Evolutionary conservation across 768 basidiomycete genomes (phyloP), one percentile per base, ranked within the genome.

Genomic region (Russula brevipes): DNA sequence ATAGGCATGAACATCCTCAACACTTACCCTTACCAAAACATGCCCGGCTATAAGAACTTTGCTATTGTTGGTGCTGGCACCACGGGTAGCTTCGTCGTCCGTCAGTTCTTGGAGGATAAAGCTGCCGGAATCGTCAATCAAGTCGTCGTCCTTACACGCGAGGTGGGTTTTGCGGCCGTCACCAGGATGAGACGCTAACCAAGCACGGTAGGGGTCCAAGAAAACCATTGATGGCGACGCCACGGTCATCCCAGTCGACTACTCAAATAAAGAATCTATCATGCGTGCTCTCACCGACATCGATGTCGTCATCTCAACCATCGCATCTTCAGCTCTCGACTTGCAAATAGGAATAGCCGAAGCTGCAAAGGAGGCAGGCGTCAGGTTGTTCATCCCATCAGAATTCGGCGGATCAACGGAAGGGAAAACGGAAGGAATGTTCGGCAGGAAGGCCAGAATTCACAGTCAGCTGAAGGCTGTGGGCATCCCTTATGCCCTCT

Each of bases 131-230:
- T 7, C 4, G 33, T 68, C 36, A 44, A 55, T 19, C n/a, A 62
- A 16, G 61, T 68, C 31, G 46, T 59, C 46, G 56, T 68, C 52
- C 66, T 68, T 9, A 63, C 67, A 8, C 67, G 67, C 17, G 49
- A 60, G 36, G 66, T 67, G 36, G 12, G 49, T 17, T 11, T 33
- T 17, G 8, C 16, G 44, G 5, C 11, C 49, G 19, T 33, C 9
- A n/a, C 42, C 33, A 14, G 4, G 7, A 3, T 31, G 1, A 30
- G 16, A 31, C 17, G n/a, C n/a, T 54, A 35, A 52, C 11, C n/a
- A 9, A 16, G 35, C 5, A 54, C 24, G 38, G 4, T 53, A 67
- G 61, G 73, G 72, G 55, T 73, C 71, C 17, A 69, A 72, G 19
- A 66, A 59, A 10, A 54, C 64, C 44, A 7, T 64, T 17, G 36